phyloP scores from a whole-genome alignment of 1,284 basidiomycete species.

The Xerocomus nothofagi region DNA sequence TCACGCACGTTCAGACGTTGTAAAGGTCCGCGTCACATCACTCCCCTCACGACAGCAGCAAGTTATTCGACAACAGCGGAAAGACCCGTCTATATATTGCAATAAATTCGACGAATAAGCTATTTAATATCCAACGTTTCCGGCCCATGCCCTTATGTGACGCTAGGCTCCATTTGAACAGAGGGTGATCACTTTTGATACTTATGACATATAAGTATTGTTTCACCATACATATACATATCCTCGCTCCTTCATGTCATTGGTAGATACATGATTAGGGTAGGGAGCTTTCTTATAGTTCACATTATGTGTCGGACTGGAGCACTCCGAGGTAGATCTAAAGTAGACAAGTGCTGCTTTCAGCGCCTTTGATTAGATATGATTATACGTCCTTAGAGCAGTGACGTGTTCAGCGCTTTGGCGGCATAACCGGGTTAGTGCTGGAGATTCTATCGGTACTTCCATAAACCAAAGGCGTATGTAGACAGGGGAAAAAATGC shows the following conservation, averaged over 20 bases:
- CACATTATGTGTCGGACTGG: conserved; percentile 25
- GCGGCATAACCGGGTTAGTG: not conserved
- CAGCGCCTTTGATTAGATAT: not conserved
- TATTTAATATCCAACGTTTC: conserved; percentile 30
- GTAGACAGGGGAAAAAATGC: not conserved
- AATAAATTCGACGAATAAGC: conserved; percentile 21
- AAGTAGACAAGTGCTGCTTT: conserved; percentile 9
- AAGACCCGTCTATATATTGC: conserved; percentile 31
- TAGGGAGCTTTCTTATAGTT: conserved; percentile 30
- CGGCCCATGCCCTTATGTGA: conserved; percentile 11
- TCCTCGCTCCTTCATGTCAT: conserved; percentile 9
- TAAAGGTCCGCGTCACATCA: conserved; percentile 6
- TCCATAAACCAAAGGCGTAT: not conserved
- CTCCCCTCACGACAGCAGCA: conserved; percentile 11
- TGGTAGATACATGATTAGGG: conserved; percentile 17
- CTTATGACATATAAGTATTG: conserved; percentile 20
- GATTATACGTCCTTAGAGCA: not conserved
- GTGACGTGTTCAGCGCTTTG: conserved; percentile 2
- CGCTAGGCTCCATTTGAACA: conserved; percentile 11
- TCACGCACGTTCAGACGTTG: conserved; percentile 16
- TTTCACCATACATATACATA: conserved; percentile 7
- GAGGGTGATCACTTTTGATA: conserved; percentile 25
- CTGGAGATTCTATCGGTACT: not conserved
- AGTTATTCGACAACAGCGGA: conserved; percentile 15
- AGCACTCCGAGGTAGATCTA: conserved; percentile 2